Base-by-base conservation (phyloP, 805 yeast genomes). In the Saturnispora zaruensis region DNA sequence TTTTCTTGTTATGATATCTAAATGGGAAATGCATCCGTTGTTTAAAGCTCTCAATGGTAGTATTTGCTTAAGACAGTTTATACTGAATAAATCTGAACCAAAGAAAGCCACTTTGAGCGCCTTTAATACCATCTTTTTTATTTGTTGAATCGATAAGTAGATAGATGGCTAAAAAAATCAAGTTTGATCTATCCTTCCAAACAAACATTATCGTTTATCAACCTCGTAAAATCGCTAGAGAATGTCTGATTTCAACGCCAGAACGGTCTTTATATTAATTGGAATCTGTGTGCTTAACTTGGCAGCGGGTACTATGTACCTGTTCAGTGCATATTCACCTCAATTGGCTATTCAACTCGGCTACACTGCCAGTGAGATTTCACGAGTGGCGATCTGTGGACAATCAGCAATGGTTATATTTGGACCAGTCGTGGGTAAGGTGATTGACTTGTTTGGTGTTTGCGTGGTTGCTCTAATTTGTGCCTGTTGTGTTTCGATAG, bases 311-410 rank as follows among this genome's bases (percentile, higher is more conserved):
- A 86, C 93, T 1, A 68, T 84, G 58, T 86, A 86, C 64, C 68
- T 85, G 43, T 86, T 81, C 65, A 80, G 87, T 7, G 86, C 87
- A 0, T 86, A 79, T 62, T 82, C 88, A 36, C 91, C 95, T 0
- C 93, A 86, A 61, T 71, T 84, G 49, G 86, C 89, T 1, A 64
- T 64, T 26, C 71, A 72, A 46, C 71, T 86, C 48, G 66, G 67
- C 20, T 78, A 86, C 56, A 61, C 78, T 1, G 87, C 86, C 2
- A 72, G 86, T 0, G 75, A 82, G 48, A 71, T 85, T 4, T 79
- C 89, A 4, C 60, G 73, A 26, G 73, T 85, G 3, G 90, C 88
- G 2, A 74, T 84, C 59, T 62, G 75, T 6, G 95, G 91, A 1
- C 77, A 82, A 32, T 65, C 84, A 36, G 88, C 90, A 0, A 72